phyloP scores from a whole-genome alignment of 2,329 filamentous ascomycete species.

The Juglanconis oblonga region DNA sequence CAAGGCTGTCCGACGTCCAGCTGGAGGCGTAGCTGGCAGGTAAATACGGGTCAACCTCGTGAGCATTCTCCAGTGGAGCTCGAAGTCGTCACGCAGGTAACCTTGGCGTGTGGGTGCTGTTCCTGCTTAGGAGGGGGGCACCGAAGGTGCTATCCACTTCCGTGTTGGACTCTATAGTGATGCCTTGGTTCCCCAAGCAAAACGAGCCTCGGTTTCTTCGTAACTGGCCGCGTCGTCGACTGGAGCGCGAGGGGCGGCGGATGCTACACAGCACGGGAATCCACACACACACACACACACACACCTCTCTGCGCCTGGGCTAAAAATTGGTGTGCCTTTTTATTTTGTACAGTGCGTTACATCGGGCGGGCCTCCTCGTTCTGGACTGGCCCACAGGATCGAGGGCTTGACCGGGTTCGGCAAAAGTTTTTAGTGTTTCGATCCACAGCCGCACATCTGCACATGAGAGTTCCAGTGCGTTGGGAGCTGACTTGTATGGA shows the following conservation, averaged over 20 bases:
- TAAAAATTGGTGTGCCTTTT: neutral
- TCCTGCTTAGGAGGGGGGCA: neutral
- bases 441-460: neutral
- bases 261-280: neutral
- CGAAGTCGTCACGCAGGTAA: neutral
- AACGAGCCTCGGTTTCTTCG: neutral
- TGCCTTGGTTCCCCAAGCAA: neutral
- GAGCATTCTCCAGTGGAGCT: neutral
- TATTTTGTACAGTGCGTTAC: neutral
- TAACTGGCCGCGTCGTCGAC: neutral
- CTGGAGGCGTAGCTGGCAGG: neutral
- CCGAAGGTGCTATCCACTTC: neutral
- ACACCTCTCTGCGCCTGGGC: too few species aligned
- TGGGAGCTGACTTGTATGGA: neutral
- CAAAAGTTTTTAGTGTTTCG: neutral
- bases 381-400: neutral
- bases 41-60: neutral
- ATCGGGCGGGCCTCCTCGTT: neutral
- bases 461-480: neutral
- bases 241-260: neutral
- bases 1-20: neutral
- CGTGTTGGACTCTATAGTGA: neutral
- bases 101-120: neutral
- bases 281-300: neutral
- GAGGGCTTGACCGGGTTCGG: neutral